Percentiles rank a stretch among this genome's conserved stretches.
phyloP scores from a whole-genome alignment of 257 asterid genomes.

The Gentiana straminea region DNA sequence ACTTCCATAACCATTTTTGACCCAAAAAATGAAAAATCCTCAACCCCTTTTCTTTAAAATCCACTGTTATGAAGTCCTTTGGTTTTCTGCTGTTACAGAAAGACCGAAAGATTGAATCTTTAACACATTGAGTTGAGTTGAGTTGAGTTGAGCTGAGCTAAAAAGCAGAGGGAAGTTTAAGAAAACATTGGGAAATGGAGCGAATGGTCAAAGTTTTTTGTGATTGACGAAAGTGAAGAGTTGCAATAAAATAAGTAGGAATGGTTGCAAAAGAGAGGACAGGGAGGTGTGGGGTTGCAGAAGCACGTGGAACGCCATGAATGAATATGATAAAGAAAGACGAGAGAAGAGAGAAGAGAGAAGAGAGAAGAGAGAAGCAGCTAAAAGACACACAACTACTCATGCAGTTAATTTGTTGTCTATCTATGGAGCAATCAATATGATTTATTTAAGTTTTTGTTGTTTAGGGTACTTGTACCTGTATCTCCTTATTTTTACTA shows the following conservation, averaged over 20 bases:
- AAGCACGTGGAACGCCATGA: slow-evolving; percentile 43
- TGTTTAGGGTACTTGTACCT: no score
- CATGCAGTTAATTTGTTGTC: no score
- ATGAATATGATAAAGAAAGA: no score
- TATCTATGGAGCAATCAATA: no score
- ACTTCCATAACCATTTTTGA: slow-evolving; percentile 84
- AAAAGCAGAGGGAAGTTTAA: slow-evolving; percentile 15
- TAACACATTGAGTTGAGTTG: slow-evolving; percentile 1
- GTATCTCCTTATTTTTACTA: no score
- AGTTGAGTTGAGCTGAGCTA: slow-evolving; percentile 12
- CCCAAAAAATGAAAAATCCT: slow-evolving; percentile 1
- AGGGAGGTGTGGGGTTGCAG: slow-evolving; percentile 21
- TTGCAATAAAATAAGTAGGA: slow-evolving; percentile 50
- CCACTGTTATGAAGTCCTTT: no score
- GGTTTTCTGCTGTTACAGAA: not conserved
- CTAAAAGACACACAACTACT: no score
- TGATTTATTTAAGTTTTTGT: no score
- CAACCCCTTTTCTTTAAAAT: not conserved
- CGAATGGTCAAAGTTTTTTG: slow-evolving; percentile 23
- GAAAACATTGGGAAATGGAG: slow-evolving; percentile 1
- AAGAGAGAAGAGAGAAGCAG: no score
- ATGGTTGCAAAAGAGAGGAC: slow-evolving; percentile 13
- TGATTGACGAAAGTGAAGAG: slow-evolving; percentile 17
- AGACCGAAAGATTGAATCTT: slow-evolving; percentile 3
- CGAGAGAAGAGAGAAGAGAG: no score